Evolutionary conservation across 108 stramenopile species (phyloP), one percentile per base, ranked within the genome.

Genomic region (Cylindrotheca closterium): DNA sequence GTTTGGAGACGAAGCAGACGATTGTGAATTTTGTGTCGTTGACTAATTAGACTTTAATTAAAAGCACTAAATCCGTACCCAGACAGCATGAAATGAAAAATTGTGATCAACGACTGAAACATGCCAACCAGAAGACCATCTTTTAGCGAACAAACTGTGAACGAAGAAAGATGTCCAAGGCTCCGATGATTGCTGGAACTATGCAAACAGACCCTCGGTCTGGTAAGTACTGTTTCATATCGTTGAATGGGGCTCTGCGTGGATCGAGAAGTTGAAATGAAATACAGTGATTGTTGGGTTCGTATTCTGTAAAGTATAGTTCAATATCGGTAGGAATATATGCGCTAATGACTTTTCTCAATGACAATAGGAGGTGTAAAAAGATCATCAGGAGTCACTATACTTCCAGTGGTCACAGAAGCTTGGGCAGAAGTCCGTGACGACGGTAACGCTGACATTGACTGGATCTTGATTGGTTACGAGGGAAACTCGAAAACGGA

Each of bases 391-490:
- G 91, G 86, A 25, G 91, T 92, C 55, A 87, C 85, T 58, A 83
- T 88, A 18, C 58, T 84, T 4, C 86, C 84, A 55, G 60, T 68
- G 26, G 75, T 87, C 10, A 45, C 72, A 29, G 78, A 78, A 65
- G 85, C 80, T 37, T 93, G 91, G 88, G 51, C 75, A 19, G 62
- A 84, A 68, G 77, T 89, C 17, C 84, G 91, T 2, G 82, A 89
- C 51, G 79, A 92, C 60, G 63, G 49, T 17, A 82, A 89, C 59
- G 37, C 58, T 28, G 72, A 71, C 2, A 75, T 87, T 15, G 86
- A 89, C 65, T 93, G 86, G 86, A 54, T 93, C 10, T 77, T 93
- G 50, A 82, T 86, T 25, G 79, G 88, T 21, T 89, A 89, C 65
- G 83, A 74, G 49, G 79, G 80, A 1, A 73, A 59, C 55, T 79